These are phyloP conservation scores for Podospora fimiseda DNA, from an alignment of 495 filamentous ascomycete species.

Conservation along the genomic window DNA sequence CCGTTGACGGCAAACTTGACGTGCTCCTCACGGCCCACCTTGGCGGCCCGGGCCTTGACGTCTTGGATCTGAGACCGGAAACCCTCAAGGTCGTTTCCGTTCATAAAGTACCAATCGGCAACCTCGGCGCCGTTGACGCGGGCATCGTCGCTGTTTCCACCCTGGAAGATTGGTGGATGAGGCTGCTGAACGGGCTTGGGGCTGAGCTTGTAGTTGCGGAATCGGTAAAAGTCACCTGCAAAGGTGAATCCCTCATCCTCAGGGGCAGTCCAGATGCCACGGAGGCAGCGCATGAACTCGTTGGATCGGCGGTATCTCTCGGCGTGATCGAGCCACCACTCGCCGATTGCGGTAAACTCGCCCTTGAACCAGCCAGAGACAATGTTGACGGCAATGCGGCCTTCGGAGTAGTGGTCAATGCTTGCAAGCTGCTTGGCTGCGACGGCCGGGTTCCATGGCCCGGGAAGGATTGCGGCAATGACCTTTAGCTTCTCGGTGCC, in stretches of 20 bases:
- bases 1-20: slow-evolving; percentile 44
- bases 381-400: slow-evolving; percentile 43
- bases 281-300: slow-evolving; percentile 43
- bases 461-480: slow-evolving; percentile 44
- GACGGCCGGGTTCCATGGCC: slow-evolving; percentile 44
- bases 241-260: slow-evolving; percentile 38
- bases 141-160: slow-evolving; percentile 42
- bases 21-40: slow-evolving; percentile 30
- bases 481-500: slow-evolving; percentile 38
- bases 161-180: slow-evolving; percentile 44
- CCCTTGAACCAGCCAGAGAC: slow-evolving; percentile 47
- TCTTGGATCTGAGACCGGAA: slow-evolving; percentile 42
- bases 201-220: slow-evolving; percentile 41
- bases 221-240: slow-evolving; percentile 43
- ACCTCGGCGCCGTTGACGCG: slow-evolving; percentile 38
- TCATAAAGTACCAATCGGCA: slow-evolving; percentile 47
- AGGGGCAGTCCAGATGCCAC: slow-evolving; percentile 40
- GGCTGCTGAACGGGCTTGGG: slow-evolving; percentile 40
- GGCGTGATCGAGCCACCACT: slow-evolving; percentile 48
- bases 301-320: slow-evolving; percentile 42
- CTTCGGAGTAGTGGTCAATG: slow-evolving; percentile 43
- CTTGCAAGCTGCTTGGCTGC: slow-evolving; percentile 46
- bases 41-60: slow-evolving; percentile 34
- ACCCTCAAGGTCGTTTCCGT: slow-evolving; percentile 44
- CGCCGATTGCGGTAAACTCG: slow-evolving; percentile 44